A percentile compares a stretch with the other conserved stretches of the same genome.
phyloP scores from a whole-genome alignment of 805 yeast species.

The Saccharomycopsis sp. region DNA sequence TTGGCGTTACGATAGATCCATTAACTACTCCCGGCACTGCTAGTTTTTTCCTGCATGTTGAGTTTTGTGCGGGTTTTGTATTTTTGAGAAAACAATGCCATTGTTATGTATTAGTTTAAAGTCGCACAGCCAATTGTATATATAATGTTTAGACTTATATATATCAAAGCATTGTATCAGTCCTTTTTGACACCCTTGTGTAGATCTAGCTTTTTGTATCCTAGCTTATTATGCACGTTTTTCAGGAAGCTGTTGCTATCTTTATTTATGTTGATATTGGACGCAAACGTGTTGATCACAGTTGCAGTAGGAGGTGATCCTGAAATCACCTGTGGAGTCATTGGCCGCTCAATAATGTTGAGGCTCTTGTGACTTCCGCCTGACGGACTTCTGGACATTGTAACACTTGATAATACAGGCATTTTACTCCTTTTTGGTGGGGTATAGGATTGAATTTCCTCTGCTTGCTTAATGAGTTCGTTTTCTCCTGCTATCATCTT shows the following conservation, averaged over 20 bases:
- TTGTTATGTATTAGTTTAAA: background rate
- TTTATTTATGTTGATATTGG: background rate
- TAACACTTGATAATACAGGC: background rate
- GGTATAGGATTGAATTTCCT: background rate
- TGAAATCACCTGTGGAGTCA: conserved; percentile 5
- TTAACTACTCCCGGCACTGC: background rate
- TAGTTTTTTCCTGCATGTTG: background rate
- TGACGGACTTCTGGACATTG: background rate
- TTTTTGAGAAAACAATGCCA: background rate
- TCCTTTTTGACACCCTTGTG: background rate
- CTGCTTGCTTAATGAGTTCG: background rate
- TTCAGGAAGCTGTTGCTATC: background rate
- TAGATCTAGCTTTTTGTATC: background rate
- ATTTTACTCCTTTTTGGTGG: background rate
- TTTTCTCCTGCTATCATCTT: conserved; percentile 4
- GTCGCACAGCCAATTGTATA: background rate
- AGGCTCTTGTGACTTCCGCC: background rate
- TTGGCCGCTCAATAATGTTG: background rate
- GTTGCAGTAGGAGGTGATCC: conserved; percentile 13
- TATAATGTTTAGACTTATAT: no score
- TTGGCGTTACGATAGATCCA: background rate
- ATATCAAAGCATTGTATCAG: background rate
- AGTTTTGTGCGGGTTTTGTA: background rate
- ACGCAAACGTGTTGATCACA: conserved; percentile 9
- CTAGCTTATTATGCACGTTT: background rate